Conservation (phyloP, 2,329 filamentous ascomycete species). For the Phialemoniopsis sp. region DNA sequence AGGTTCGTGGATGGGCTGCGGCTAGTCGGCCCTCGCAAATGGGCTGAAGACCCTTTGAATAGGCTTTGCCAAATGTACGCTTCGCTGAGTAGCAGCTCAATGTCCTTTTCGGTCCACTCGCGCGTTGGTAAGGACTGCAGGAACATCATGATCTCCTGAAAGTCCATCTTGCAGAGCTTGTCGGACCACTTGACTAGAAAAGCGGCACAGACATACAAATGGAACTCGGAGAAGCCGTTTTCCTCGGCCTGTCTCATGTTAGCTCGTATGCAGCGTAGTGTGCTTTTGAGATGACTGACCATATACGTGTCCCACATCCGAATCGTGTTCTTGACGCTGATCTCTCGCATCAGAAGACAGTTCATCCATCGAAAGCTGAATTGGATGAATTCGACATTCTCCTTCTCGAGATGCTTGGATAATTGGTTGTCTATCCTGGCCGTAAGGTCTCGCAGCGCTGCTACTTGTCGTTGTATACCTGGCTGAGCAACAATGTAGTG, state of each 20-base stretch:
- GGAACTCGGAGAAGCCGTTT: constrained; percentile 96
- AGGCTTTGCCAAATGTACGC: constrained; percentile 98
- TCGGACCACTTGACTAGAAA: constrained; percentile 99
- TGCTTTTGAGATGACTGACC: constrained; percentile 46
- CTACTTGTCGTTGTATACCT: constrained; percentile 91
- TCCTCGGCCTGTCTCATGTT: constrained; percentile 73
- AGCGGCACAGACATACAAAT: constrained; percentile 95
- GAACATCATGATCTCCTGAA: constrained; percentile 99
- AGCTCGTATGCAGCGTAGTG: constrained; percentile 4
- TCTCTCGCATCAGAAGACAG: constrained; percentile 94
- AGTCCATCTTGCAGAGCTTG: constrained; percentile 94
- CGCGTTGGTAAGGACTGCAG: constrained; percentile 89
- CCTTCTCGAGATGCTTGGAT: constrained; percentile 82
- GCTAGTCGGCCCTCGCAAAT: constrained; percentile 58
- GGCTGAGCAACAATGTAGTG: constrained; percentile 98
- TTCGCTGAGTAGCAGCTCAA: constrained; percentile 90
- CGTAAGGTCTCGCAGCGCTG: constrained; percentile 83
- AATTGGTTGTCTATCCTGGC: constrained; percentile 80
- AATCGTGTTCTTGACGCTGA: constrained; percentile 94
- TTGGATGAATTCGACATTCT: constrained; percentile 97
- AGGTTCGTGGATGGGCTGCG: constrained; percentile 34
- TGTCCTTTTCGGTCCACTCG: constrained; percentile 96
- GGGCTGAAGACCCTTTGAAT: constrained; percentile 90
- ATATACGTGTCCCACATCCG: constrained; percentile 99
- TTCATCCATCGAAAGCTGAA: constrained; percentile 99